These are phyloP conservation scores for Prunus kanzakura DNA, from an alignment of 306 rosid species.

Conservation along the genomic window DNA sequence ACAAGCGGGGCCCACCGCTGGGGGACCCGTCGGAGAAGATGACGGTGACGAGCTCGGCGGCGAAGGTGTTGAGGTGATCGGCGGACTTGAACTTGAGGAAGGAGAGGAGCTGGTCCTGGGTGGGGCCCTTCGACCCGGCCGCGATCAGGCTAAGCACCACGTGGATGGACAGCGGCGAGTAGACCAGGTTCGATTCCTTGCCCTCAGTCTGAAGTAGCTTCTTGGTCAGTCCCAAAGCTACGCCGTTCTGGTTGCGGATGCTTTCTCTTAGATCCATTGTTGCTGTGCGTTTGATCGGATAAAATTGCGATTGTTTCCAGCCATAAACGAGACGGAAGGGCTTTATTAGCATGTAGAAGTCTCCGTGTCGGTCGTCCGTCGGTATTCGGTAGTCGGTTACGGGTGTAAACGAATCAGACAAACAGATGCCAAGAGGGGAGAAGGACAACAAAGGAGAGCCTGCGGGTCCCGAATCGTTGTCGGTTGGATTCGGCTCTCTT, in stretches of 20 bases:
- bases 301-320: background rate
- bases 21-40: conserved; percentile 57
- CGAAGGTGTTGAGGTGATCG: conserved; percentile 55
- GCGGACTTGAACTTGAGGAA: conserved; percentile 67
- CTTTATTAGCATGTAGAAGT: background rate
- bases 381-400: background rate
- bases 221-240: conserved; percentile 47
- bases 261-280: conserved; percentile 61
- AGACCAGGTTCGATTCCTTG: conserved; percentile 46
- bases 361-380: background rate
- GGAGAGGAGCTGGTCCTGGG: conserved; percentile 61
- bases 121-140: conserved; percentile 66
- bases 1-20: conserved; percentile 69
- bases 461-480: too few species aligned
- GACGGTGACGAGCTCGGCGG: conserved; percentile 51
- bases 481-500: too few species aligned
- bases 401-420: too few species aligned
- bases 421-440: too few species aligned
- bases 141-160: conserved; percentile 63
- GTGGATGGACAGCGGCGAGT: conserved; percentile 76
- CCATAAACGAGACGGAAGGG: background rate
- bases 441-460: background rate
- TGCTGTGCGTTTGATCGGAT: background rate
- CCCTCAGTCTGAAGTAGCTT: conserved; percentile 37
- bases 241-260: conserved; percentile 48